These are phyloP conservation scores for Hylodesmum podocarpum DNA, from an alignment of 306 rosid genomes.

Conservation along the genomic window DNA sequence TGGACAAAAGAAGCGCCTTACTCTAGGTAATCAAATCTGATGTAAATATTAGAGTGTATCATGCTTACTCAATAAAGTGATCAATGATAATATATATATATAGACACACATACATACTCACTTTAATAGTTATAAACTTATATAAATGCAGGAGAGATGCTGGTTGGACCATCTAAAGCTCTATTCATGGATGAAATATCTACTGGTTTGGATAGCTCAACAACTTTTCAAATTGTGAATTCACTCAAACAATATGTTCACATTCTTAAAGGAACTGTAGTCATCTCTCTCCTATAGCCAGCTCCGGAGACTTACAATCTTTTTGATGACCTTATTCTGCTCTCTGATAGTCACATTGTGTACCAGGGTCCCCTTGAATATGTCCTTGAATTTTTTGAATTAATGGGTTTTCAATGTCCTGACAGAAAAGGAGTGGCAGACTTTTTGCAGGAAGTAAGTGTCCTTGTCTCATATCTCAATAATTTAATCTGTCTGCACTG, in stretches of 20 bases:
- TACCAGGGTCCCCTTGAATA: constrained; percentile 46
- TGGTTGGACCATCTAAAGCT: constrained; percentile 57
- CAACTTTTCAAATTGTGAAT: constrained; percentile 52
- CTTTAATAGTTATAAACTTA: constrained; percentile 2
- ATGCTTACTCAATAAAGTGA: constrained; percentile 6
- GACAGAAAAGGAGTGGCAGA: constrained; percentile 58
- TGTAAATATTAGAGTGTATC: background rate
- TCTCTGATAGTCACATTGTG: constrained; percentile 59
- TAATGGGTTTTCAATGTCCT: constrained; percentile 53
- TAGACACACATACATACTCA: too few relatives aligned
- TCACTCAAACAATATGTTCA: constrained; percentile 53
- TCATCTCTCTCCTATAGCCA: constrained; percentile 59
- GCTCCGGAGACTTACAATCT: constrained; percentile 67
- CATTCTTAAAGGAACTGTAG: constrained; percentile 51
- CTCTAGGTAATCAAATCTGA: constrained; percentile 41
- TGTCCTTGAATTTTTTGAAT: constrained; percentile 46
- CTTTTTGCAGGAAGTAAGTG: constrained; percentile 57
- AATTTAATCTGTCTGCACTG: background rate
- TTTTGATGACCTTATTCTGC: constrained; percentile 59
- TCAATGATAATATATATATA: background rate
- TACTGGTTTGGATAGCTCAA: constrained; percentile 63
- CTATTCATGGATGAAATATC: constrained; percentile 66
- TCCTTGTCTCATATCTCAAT: background rate
- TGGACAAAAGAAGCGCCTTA: constrained; percentile 63
- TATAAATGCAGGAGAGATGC: constrained; percentile 48